A percentile compares a stretch with the other conserved stretches of the same genome.
Evolutionary conservation across 2,329 filamentous ascomycete genomes (phyloP).

Genomic region (Ampelomyces quisqualis): DNA sequence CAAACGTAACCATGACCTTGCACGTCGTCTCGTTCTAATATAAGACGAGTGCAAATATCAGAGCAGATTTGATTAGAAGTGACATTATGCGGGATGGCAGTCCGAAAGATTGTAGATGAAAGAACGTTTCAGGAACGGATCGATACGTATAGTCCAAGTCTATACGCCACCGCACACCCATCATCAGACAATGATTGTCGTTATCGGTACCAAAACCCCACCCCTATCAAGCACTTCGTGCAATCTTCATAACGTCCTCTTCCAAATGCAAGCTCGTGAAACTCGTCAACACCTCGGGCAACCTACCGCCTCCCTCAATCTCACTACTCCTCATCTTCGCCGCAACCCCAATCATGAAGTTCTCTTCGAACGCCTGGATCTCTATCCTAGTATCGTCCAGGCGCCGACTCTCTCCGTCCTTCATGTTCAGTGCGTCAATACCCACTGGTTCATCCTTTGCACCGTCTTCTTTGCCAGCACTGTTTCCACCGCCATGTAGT

Average conservation of each 20-base stretch:
- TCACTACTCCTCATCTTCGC: constrained; percentile 43
- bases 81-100: too few relatives aligned
- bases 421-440: constrained; percentile 1
- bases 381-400: constrained; percentile 58
- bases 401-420: constrained; percentile 7
- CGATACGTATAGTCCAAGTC: too few relatives aligned
- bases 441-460: constrained; percentile 7
- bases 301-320: constrained; percentile 45
- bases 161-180: too few relatives aligned
- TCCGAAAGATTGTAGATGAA: too few relatives aligned
- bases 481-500: not conserved
- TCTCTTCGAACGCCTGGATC: constrained; percentile 59
- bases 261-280: constrained; percentile 52
- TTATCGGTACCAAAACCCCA: not conserved
- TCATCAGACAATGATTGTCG: too few relatives aligned
- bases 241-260: constrained; percentile 41
- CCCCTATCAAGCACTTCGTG: constrained; percentile 13
- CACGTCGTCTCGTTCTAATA: too few relatives aligned
- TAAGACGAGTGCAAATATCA: too few relatives aligned
- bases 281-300: constrained; percentile 44
- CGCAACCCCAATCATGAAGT: constrained; percentile 61
- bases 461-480: constrained; percentile 2
- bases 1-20: too few relatives aligned
- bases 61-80: too few relatives aligned
- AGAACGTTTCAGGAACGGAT: too few relatives aligned